Percentiles rank a stretch among this genome's conserved stretches.
These are phyloP conservation scores for Phycomyces nitens DNA, from an alignment of 192 early-diverging fungal species.

Conservation along the genomic window DNA sequence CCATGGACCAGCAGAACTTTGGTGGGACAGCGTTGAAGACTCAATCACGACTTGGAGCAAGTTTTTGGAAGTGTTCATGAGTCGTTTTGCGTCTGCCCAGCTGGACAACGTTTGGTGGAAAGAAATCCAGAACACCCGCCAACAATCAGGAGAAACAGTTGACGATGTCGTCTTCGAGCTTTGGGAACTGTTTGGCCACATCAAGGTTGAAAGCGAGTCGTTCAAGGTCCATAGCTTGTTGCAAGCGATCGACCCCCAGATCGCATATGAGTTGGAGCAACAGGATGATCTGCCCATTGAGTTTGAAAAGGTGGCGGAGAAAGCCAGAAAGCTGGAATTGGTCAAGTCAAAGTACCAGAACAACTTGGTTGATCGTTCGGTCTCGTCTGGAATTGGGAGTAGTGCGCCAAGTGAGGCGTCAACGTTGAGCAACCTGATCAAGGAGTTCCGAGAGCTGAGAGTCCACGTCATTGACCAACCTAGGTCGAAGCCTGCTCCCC, in stretches of 20 bases:
- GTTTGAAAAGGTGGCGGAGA: not conserved
- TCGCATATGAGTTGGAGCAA: conserved; percentile 7
- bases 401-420: not conserved
- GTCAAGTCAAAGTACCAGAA: not conserved
- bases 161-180: conserved; percentile 3
- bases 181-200: not conserved
- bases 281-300: not conserved
- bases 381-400: no score
- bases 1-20: not conserved
- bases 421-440: not conserved
- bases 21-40: not conserved
- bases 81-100: not conserved
- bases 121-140: not conserved
- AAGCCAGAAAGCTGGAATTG: not conserved
- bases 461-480: not conserved
- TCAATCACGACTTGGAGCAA: not conserved
- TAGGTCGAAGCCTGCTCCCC: not conserved
- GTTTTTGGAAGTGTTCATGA: not conserved
- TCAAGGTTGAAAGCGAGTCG: not conserved
- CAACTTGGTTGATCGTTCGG: not conserved
- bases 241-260: not conserved
- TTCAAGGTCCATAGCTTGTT: conserved; percentile 1
- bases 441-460: not conserved
- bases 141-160: conserved; percentile 1
- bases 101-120: conserved; percentile 6